Base-by-base conservation (phyloP, 2,329 filamentous ascomycete genomes). In the Ceratocystis cubensis region DNA sequence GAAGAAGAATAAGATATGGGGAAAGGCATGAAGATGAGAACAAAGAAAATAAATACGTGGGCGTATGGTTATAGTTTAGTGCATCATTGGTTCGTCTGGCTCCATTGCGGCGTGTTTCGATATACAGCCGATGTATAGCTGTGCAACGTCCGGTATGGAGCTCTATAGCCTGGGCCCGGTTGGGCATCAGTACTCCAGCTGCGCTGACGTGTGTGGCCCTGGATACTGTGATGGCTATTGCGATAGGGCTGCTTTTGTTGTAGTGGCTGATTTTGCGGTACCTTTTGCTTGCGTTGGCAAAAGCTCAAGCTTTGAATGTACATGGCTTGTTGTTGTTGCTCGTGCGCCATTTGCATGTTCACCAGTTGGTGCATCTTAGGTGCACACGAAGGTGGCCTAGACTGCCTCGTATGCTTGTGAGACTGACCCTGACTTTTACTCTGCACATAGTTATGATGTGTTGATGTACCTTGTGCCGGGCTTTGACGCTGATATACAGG, bases 91-190 rank as follows among this genome's bases (percentile, higher is more conserved):
- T 25, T 53, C 15, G 5, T 46, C 50, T 69, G 82, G n/a, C 80
- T 78, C 81, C 81, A 83, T n/a, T 84, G 82, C 0, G 81, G 82
- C 2, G 75, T 78, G 45, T 80, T 77, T 33, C 77, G 77, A 70
- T 84, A 84, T 5, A 82, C 80, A 4, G 82, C 81, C 3, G 82
- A 82, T 71, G 83, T 82, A 70, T 84, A 83, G 73, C 81, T 84
- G 73, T 84, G 82, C 7, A 84, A 74, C 10, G 84, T 75, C 1
- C 81, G 79, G 68, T 80, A 84, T 7, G 79, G 80, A 13, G 73
- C 70, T 61, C 44, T 68, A 69, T 37, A 53, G n/a, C 64, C 67
- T 5, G 53, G 30, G 10, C 62, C 61, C n/a, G 45, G 65, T 15
- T 37, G 71, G 28, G 69, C 71, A 61, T 72, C 67, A 20, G 72